Conservation (phyloP, 164 flowering plant species). For the Berberis thunbergii region DNA sequence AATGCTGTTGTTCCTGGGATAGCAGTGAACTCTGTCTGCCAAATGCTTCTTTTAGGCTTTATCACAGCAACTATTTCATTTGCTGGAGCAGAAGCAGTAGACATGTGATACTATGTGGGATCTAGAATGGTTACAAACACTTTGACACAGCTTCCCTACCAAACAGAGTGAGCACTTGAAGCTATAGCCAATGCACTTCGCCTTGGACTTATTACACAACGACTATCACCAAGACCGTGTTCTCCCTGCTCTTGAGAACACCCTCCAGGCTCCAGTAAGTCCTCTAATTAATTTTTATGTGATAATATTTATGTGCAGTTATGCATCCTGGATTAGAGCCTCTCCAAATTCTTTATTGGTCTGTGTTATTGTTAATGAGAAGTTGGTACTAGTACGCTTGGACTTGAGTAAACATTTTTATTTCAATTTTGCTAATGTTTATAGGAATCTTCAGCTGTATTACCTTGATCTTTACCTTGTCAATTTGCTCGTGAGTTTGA, state of each 20-base stretch:
- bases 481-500: too few relatives aligned
- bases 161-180: neutral
- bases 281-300: too few relatives aligned
- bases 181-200: neutral
- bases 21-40: neutral
- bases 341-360: too few relatives aligned
- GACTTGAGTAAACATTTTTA: too few relatives aligned
- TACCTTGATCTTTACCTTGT: too few relatives aligned
- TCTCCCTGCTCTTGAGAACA: neutral
- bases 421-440: too few relatives aligned
- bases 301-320: too few relatives aligned
- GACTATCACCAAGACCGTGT: neutral
- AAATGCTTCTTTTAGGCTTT: neutral
- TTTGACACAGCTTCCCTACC: neutral
- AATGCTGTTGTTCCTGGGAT: neutral
- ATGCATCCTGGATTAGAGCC: too few relatives aligned
- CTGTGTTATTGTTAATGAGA: too few relatives aligned
- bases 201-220: neutral
- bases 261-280: neutral
- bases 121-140: neutral
- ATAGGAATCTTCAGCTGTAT: too few relatives aligned
- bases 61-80: neutral
- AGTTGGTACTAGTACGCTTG: too few relatives aligned
- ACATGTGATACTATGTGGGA: neutral
- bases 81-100: neutral